A percentile compares a stretch with the other conserved stretches of the same genome.
Evolutionary conservation across 805 yeast species (phyloP).

Genomic region (Saccharomycopsis sp.): DNA sequence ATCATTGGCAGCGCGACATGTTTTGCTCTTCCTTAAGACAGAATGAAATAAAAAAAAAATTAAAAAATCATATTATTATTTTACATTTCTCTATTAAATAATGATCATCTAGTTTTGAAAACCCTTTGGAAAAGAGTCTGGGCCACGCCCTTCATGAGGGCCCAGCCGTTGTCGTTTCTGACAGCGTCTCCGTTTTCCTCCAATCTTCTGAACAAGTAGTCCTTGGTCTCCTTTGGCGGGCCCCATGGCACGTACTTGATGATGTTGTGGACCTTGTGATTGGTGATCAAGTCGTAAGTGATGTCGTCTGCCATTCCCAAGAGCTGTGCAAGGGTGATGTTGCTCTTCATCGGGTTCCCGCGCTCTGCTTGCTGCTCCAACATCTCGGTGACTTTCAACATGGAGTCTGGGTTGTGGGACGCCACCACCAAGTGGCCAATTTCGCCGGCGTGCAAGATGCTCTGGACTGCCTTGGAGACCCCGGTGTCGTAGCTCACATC

Average conservation of each 20-base stretch:
- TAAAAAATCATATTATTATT: neutral
- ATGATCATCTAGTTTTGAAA: too few relatives aligned
- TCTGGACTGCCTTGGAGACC: conserved; percentile 49
- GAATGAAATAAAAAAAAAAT: neutral
- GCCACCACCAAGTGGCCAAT: conserved; percentile 83
- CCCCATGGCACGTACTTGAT: conserved; percentile 98
- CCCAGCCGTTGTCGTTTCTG: conserved; percentile 73
- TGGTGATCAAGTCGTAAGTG: conserved; percentile 61
- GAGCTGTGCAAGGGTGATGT: conserved; percentile 81
- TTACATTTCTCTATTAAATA: too few relatives aligned
- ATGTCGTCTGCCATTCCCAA: conserved; percentile 94
- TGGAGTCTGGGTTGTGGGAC: conserved; percentile 78
- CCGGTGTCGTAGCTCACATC: conserved; percentile 71
- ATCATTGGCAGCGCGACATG: conserved; percentile 37
- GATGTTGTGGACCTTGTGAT: conserved; percentile 60
- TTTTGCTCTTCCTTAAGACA: neutral
- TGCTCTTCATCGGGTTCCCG: conserved; percentile 33
- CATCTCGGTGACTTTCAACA: conserved; percentile 56
- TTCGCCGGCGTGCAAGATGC: conserved; percentile 35
- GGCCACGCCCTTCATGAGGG: conserved; percentile 49
- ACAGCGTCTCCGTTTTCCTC: conserved; percentile 97
- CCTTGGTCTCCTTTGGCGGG: conserved; percentile 89
- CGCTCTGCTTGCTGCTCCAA: conserved; percentile 29
- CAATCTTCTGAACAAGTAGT: conserved; percentile 75
- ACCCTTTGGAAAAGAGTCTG: conserved; percentile 30